Evolutionary conservation across 257 asterid genomes (phyloP).

Genomic region (Phtheirospermum japonicum): DNA sequence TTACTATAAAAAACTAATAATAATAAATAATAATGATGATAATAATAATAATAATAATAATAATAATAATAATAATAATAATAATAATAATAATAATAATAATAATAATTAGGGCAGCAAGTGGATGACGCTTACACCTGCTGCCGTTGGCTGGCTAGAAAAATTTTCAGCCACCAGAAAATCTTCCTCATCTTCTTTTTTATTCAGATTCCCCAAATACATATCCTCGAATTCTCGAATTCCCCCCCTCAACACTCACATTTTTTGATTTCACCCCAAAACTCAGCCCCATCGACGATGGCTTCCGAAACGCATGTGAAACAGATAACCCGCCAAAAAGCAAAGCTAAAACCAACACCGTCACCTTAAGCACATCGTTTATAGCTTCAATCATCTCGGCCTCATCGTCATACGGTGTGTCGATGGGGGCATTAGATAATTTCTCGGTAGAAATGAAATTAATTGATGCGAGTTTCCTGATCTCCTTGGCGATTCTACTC

Average conservation of each 20-base stretch:
- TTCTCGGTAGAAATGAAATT: slow-evolving; percentile 33
- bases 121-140: too few relatives aligned
- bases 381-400: slow-evolving; percentile 46
- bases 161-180: too few relatives aligned
- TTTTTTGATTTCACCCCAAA: slow-evolving; percentile 44
- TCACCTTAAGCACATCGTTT: slow-evolving; percentile 50
- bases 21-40: too few relatives aligned
- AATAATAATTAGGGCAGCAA: too few relatives aligned
- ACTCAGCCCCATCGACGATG: slow-evolving; percentile 39
- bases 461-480: slow-evolving; percentile 35
- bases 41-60: too few relatives aligned
- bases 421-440: slow-evolving; percentile 12
- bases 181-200: slow-evolving; percentile 53
- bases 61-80: too few relatives aligned
- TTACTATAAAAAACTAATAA: too few relatives aligned
- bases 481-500: slow-evolving; percentile 54
- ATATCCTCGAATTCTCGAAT: slow-evolving; percentile 47
- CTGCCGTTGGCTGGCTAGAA: too few relatives aligned
- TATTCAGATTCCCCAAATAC: slow-evolving; percentile 40
- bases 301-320: slow-evolving; percentile 47
- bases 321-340: slow-evolving; percentile 51
- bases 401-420: slow-evolving; percentile 35
- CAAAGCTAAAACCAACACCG: slow-evolving; percentile 42
- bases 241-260: slow-evolving; percentile 37
- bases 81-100: too few relatives aligned